A percentile compares a stretch with the other conserved stretches of the same genome.
Conservation (phyloP, 345 rosid species). For the Cardamine resedifolia region DNA sequence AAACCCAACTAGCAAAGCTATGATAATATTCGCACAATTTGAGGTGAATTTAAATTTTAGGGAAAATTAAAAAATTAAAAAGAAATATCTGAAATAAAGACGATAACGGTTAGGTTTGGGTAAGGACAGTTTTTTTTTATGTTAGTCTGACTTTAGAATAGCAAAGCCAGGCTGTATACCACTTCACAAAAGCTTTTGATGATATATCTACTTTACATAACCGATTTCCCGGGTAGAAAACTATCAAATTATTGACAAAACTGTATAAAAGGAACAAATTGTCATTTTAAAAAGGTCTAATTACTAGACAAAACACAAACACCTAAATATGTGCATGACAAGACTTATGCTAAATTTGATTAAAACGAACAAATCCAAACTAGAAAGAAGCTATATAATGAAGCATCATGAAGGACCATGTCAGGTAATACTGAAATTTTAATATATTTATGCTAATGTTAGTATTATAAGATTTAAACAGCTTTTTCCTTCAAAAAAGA, state of each 20-base stretch:
- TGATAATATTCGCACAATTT: slow-evolving; percentile 36
- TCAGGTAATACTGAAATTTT: not conserved
- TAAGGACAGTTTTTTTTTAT: slow-evolving; percentile 34
- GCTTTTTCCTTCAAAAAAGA: not conserved
- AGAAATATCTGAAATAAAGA: slow-evolving; percentile 32
- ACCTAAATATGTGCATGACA: not conserved
- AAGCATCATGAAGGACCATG: not conserved
- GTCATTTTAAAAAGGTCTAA: not conserved
- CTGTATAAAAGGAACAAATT: not conserved
- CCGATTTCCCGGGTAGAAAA: slow-evolving; percentile 8
- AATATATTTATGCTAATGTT: too few species aligned
- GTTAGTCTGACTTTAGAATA: slow-evolving; percentile 36
- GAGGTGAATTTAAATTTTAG: slow-evolving; percentile 6
- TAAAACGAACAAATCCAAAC: not conserved
- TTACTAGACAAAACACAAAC: not conserved
- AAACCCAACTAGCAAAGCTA: slow-evolving; percentile 38
- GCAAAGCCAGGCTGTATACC: slow-evolving; percentile 37
- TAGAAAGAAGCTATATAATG: not conserved
- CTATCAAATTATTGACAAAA: slow-evolving; percentile 10
- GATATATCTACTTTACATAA: slow-evolving; percentile 28
- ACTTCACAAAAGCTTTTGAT: slow-evolving; percentile 26
- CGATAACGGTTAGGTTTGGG: slow-evolving; percentile 40
- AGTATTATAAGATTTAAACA: not conserved
- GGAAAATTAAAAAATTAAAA: not conserved
- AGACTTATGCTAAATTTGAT: not conserved